Conservation (phyloP, 2,329 filamentous ascomycete species). For the Ceratocystis diversiconidia region DNA sequence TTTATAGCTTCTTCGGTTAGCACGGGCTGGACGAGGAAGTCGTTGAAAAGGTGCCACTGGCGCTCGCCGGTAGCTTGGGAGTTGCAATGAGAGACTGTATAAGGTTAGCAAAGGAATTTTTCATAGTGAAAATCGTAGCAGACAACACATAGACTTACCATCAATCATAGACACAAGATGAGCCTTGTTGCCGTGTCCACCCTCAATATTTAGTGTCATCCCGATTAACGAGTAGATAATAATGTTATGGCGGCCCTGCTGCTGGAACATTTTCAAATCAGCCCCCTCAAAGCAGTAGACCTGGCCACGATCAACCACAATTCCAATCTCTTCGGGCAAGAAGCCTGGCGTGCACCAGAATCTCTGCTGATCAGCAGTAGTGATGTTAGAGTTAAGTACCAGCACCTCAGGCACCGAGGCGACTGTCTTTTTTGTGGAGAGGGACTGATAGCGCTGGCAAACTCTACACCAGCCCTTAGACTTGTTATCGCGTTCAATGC, state of each 20-base stretch:
- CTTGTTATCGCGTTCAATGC: constrained; percentile 76
- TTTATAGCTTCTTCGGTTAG: constrained; percentile 65
- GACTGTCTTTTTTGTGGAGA: constrained; percentile 73
- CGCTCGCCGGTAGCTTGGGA: constrained; percentile 40
- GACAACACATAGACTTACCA: constrained; percentile 33
- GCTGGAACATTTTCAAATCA: constrained; percentile 66
- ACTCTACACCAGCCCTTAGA: constrained; percentile 86
- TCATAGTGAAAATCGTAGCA: constrained; percentile 1
- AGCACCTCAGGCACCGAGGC: constrained; percentile 72
- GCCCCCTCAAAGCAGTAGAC: constrained; percentile 92
- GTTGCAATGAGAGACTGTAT: constrained; percentile 16
- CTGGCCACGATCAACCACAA: constrained; percentile 80
- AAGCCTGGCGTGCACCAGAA: constrained; percentile 84
- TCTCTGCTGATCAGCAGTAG: constrained; percentile 55
- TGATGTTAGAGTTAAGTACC: constrained; percentile 71
- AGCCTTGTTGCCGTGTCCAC: constrained; percentile 60
- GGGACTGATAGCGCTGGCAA: constrained; percentile 80
- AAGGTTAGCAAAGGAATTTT: background rate
- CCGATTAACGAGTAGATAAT: constrained; percentile 85
- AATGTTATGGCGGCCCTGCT: constrained; percentile 66
- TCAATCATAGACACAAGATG: constrained; percentile 89
- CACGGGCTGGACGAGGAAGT: constrained; percentile 78
- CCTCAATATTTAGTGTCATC: constrained; percentile 78
- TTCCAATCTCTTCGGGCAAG: constrained; percentile 84
- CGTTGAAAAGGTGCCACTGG: constrained; percentile 94